Conservation (phyloP, 169 alveolate genomes). For the Cyclospora cayetanensis region DNA sequence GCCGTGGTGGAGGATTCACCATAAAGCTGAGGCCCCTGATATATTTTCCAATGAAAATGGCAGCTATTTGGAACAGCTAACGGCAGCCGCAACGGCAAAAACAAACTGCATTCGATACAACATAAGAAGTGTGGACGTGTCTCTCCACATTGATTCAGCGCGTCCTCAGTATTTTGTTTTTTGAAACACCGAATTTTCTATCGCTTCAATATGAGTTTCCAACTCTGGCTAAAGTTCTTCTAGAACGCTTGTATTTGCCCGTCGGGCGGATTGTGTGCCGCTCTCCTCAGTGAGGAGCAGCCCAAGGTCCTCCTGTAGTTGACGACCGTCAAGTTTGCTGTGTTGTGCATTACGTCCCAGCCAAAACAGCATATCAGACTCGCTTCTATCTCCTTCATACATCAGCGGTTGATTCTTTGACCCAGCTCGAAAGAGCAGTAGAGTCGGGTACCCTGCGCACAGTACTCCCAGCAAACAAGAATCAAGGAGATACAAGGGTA, state of each 20-base stretch:
- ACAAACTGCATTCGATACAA: too few relatives aligned
- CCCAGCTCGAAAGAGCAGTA: constrained; percentile 35
- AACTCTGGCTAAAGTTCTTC: constrained; percentile 7
- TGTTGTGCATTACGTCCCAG: constrained; percentile 10
- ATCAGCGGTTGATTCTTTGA: constrained; percentile 6
- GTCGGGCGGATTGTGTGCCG: neutral
- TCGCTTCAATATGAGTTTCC: neutral
- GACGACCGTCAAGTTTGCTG: neutral
- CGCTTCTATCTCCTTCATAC: constrained; percentile 57
- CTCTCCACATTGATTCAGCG: too few relatives aligned
- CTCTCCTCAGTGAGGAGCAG: neutral
- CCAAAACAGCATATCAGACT: constrained; percentile 39
- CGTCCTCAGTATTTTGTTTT: too few relatives aligned
- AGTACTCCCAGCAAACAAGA: too few relatives aligned
- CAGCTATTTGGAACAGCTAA: too few relatives aligned
- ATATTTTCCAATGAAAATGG: too few relatives aligned
- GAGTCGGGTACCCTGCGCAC: constrained; percentile 45
- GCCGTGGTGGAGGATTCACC: too few relatives aligned
- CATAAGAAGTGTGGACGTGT: too few relatives aligned
- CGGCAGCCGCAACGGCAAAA: too few relatives aligned
- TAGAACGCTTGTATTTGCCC: constrained; percentile 22
- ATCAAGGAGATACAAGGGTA: too few relatives aligned
- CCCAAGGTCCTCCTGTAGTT: neutral
- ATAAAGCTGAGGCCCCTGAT: too few relatives aligned
- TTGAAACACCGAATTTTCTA: too few relatives aligned